Evolutionary conservation across 2,329 filamentous ascomycete genomes (phyloP), one percentile per base, ranked within the genome.

Genomic region (Fusarium verticillioides): DNA sequence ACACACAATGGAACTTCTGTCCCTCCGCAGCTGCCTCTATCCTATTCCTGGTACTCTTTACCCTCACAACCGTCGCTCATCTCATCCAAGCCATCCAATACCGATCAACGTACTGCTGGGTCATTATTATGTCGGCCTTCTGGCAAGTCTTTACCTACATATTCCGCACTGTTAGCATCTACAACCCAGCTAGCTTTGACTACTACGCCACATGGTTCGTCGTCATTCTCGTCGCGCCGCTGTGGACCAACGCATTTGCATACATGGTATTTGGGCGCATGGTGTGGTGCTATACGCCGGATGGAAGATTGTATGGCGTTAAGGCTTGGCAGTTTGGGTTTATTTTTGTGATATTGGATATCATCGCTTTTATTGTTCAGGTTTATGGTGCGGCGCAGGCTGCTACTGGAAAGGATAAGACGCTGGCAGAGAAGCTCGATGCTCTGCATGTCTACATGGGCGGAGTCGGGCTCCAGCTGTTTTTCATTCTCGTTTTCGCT

Each of bases 351-450:
- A 1, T 47, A 5, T 21, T 47, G 4, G 44, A 47, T 11, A 47
- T 47, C 0, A 16, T 47, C 4, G 44, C 44, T 10, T 47, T 47
- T 13, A 47, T 47, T 21, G 19, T 47, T 4, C 44, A 47, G 7
- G 44, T 47, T 2, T 47, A 47, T 30, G 26, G 44, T 2, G 44
- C 44, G 4, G 44, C 26, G 4, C 26, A 47, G 19, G 44, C 44
- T 30, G 44, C 44, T 11, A 47, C 44, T 47, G 44, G 44, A 0
- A 30, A 47, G 2, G 0, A 47, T 1, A 30, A 47, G 6, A 47
- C 44, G 0, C 4, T 47, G 0, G 9, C 0, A 0, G 44, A 47
- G 7, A 47, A 47, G 4, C 44, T 47, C 3, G 26, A 47, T 30
- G 44, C 44, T 0, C 13, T 47, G 6, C 44, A 47, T 9, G 16